Conservation (phyloP, 441 rosid species). For the Pelargonium cotyledonis region DNA sequence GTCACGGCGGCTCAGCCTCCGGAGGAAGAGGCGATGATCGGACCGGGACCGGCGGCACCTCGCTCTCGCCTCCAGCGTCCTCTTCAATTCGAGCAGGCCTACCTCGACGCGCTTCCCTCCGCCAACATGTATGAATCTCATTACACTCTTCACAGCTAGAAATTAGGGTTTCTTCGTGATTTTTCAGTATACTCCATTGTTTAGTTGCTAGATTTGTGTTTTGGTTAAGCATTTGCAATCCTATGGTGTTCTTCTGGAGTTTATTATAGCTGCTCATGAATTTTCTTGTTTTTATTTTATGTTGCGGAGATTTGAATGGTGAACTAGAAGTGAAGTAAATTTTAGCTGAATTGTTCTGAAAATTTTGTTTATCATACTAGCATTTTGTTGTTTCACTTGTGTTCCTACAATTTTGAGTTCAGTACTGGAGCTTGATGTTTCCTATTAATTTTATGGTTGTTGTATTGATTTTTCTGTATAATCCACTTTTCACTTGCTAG, state of each 20-base stretch:
- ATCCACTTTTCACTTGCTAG: background rate
- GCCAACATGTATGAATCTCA: conserved; percentile 56
- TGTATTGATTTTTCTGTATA: background rate
- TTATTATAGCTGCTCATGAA: too few species aligned
- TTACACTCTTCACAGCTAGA: background rate
- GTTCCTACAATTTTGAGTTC: background rate
- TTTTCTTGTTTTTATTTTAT: background rate
- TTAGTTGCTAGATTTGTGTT: background rate
- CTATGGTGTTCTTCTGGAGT: background rate
- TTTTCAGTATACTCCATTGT: background rate
- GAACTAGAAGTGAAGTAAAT: background rate
- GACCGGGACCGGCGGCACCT: conserved; percentile 32
- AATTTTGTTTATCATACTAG: too few species aligned
- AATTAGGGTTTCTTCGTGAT: conserved; percentile 8
- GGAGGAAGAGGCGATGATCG: too few species aligned
- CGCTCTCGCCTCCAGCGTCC: conserved; percentile 69
- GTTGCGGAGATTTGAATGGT: background rate
- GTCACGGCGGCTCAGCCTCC: background rate
- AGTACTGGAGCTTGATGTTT: background rate
- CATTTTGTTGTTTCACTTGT: too few species aligned
- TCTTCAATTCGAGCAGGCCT: conserved; percentile 87
- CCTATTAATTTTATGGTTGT: background rate
- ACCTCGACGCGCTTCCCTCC: conserved; percentile 79
- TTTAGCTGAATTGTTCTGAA: too few species aligned
- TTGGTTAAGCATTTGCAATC: background rate